Percentiles rank a stretch among this genome's conserved stretches.
phyloP scores from a whole-genome alignment of 495 filamentous ascomycete species.

The Penicillium paxilli region DNA sequence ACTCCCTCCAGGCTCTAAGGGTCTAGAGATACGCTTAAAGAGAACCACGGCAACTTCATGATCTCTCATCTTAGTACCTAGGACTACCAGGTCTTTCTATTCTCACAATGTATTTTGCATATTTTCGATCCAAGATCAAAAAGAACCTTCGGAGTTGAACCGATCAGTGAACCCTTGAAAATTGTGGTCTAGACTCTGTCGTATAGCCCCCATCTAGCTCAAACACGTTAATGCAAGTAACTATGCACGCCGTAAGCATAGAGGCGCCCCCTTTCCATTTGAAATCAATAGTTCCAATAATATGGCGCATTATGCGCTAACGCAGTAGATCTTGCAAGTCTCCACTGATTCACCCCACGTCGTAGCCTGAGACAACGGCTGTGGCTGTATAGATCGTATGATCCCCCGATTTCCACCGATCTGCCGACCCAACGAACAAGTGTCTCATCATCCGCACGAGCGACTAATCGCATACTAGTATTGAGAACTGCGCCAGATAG shows the following conservation, averaged over 20 bases:
- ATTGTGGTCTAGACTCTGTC: not conserved
- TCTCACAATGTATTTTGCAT: no score
- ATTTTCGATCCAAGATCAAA: not conserved
- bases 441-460: not conserved
- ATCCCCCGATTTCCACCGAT: not conserved
- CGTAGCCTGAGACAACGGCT: not conserved
- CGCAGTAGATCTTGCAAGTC: not conserved
- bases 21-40: slow-evolving; percentile 2
- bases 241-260: not conserved
- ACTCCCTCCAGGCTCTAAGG: not conserved
- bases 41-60: slow-evolving; percentile 1
- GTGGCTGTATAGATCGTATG: not conserved
- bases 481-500: not conserved
- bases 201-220: not conserved
- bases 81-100: not conserved
- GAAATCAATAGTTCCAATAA: not conserved
- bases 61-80: not conserved
- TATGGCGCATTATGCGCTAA: not conserved
- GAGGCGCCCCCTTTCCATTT: not conserved
- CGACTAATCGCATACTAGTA: not conserved
- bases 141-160: not conserved
- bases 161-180: not conserved
- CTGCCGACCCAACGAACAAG: not conserved
- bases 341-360: not conserved
- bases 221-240: not conserved